These are phyloP conservation scores for Physocladia obscura DNA, from an alignment of 192 early-diverging fungal genomes.

Conservation along the genomic window DNA sequence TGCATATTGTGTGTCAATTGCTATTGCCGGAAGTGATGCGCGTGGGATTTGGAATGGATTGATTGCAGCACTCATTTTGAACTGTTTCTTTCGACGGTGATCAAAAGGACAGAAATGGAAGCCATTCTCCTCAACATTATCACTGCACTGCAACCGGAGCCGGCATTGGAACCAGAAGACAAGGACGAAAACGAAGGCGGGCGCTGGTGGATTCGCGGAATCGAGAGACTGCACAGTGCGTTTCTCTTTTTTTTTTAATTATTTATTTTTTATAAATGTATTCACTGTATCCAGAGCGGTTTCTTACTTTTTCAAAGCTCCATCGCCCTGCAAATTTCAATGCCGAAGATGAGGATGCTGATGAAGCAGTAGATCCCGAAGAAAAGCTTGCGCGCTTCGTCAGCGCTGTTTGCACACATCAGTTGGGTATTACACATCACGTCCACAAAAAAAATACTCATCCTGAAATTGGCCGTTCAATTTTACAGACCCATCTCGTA, in stretches of 20 bases:
- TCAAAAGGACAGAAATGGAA: too few relatives aligned
- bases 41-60: too few relatives aligned
- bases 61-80: too few relatives aligned
- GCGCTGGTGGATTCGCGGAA: conserved; percentile 15
- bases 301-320: background rate
- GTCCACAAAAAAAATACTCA: too few relatives aligned
- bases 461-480: background rate
- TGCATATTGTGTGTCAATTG: too few relatives aligned
- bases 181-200: too few relatives aligned
- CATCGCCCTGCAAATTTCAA: background rate
- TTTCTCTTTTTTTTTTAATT: background rate
- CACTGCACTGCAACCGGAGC: too few relatives aligned
- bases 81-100: too few relatives aligned
- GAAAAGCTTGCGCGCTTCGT: background rate
- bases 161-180: too few relatives aligned
- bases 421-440: background rate
- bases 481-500: conserved; percentile 13
- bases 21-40: too few relatives aligned
- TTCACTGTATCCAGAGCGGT: background rate
- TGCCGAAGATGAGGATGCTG: background rate
- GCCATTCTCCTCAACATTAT: too few relatives aligned
- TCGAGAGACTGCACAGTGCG: background rate
- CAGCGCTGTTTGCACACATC: background rate
- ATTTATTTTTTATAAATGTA: background rate
- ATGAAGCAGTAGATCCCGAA: background rate